These are phyloP conservation scores for Candolleomyces eurysporus DNA, from an alignment of 768 basidiomycete genomes.

Conservation along the genomic window DNA sequence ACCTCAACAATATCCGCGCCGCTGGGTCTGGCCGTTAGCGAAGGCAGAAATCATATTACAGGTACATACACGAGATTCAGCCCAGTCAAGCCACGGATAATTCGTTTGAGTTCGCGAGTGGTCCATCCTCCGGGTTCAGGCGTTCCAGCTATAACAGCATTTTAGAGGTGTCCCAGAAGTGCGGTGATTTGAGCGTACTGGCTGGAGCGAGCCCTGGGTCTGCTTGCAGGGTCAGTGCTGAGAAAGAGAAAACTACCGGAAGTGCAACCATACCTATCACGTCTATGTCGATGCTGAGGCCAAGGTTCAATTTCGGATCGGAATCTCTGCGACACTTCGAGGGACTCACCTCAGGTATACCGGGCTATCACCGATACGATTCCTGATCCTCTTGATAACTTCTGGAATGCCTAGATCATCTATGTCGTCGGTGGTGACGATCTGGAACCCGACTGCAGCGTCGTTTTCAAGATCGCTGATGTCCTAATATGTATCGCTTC, in stretches of 20 bases:
- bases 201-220: conserved; percentile 81
- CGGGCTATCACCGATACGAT: conserved; percentile 69
- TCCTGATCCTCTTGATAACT: conserved; percentile 68
- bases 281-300: conserved; percentile 71
- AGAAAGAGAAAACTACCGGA: neutral
- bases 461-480: conserved; percentile 66
- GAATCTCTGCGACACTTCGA: neutral
- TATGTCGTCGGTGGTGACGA: conserved; percentile 80
- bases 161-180: neutral
- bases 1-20: conserved; percentile 77
- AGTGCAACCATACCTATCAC: conserved; percentile 54
- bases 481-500: conserved; percentile 39
- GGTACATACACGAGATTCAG: conserved; percentile 73
- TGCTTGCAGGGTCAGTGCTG: conserved; percentile 6
- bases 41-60: neutral
- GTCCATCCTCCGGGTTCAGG: conserved; percentile 88
- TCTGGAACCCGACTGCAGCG: conserved; percentile 68
- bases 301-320: neutral
- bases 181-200: conserved; percentile 42
- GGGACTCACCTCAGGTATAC: conserved; percentile 69
- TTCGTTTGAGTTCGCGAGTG: conserved; percentile 75
- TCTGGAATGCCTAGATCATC: conserved; percentile 74
- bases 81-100: conserved; percentile 75
- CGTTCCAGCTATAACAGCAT: conserved; percentile 58
- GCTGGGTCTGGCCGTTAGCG: conserved; percentile 26